Evolutionary conservation across 2,329 filamentous ascomycete species (phyloP), one percentile per base, ranked within the genome.

Genomic region (Pseudogymnoascus sp.): DNA sequence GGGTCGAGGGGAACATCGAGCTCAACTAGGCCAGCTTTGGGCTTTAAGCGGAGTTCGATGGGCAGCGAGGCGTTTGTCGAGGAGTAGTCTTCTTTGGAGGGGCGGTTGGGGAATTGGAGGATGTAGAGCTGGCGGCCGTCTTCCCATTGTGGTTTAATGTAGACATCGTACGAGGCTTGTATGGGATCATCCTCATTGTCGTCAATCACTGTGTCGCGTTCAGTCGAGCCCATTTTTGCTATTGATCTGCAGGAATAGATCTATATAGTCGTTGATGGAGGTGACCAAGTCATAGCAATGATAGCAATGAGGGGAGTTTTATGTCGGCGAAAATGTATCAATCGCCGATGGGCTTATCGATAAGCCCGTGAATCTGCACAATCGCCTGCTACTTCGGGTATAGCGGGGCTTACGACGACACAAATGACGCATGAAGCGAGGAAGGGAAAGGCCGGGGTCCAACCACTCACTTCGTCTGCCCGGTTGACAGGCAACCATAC

Each of bases 81-180:
- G 61, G 82, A 82, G 74, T 89, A 88, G 5, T 83, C 80, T 60
- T 73, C 68, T 60, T 72, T 74, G 65, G 87, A 82, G 40, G 83
- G 79, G 65, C 90, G 88, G 75, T 92, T 92, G 27, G 92, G 88
- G 74, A 96, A 95, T 77, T 97, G 92, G 52, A 99, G 83, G 65
- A 97, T 83, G 69, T 93, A 87, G 64, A 92, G 83, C 67, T 87
- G 82, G 63, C 84, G 85, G 69, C 80, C 79, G 13, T 76, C 73
- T 4, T 85, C 80, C 52, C 88, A 82, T 18, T 82, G 78, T 21
- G 90, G 88, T 68, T 92, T 96, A 72, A 96, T 86, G 76, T 88
- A 93, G 74, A 97, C 85, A 71, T 90, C 84, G 82, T 96, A 97
- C 65, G 82, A 85, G 42, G 86, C 82, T 60, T 88, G 80, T 66